These are phyloP conservation scores for Auricularia heimuer DNA, from an alignment of 768 basidiomycete species.

Conservation along the genomic window DNA sequence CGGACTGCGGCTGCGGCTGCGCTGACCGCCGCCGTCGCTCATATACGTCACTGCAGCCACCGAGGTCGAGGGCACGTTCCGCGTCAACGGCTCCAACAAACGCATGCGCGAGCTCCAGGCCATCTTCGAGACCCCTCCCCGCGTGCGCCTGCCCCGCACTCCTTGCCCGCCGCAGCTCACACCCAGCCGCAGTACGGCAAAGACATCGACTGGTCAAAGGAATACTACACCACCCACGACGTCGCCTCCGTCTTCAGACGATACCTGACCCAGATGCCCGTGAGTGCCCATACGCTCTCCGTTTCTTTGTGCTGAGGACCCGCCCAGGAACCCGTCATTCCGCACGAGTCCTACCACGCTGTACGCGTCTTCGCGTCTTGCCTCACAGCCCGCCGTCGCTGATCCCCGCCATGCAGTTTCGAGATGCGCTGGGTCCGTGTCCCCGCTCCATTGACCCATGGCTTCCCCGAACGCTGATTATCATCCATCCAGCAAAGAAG, in stretches of 20 bases:
- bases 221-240: conserved; percentile 87
- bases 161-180: background rate
- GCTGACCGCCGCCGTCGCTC: background rate
- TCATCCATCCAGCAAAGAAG: conserved; percentile 42
- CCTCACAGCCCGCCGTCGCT: conserved; percentile 2
- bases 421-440: conserved; percentile 59
- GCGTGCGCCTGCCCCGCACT: conserved; percentile 37
- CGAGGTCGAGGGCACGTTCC: conserved; percentile 87
- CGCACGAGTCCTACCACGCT: conserved; percentile 76
- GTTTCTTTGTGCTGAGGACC: conserved; percentile 2
- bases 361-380: conserved; percentile 37
- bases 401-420: conserved; percentile 44
- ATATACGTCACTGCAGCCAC: conserved; percentile 42
- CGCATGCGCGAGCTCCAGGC: conserved; percentile 94
- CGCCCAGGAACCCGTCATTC: conserved; percentile 85
- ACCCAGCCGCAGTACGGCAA: conserved; percentile 68
- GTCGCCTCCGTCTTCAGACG: conserved; percentile 93
- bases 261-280: conserved; percentile 95
- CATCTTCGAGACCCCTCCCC: conserved; percentile 79
- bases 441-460: background rate
- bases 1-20: background rate
- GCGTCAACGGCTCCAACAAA: conserved; percentile 89
- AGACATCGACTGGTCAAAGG: conserved; percentile 79
- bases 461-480: background rate
- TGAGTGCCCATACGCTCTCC: conserved; percentile 32